Percentiles rank a stretch among this genome's conserved stretches.
These are phyloP conservation scores for Phoma sp. DNA, from an alignment of 2,329 filamentous ascomycete species.

Conservation along the genomic window DNA sequence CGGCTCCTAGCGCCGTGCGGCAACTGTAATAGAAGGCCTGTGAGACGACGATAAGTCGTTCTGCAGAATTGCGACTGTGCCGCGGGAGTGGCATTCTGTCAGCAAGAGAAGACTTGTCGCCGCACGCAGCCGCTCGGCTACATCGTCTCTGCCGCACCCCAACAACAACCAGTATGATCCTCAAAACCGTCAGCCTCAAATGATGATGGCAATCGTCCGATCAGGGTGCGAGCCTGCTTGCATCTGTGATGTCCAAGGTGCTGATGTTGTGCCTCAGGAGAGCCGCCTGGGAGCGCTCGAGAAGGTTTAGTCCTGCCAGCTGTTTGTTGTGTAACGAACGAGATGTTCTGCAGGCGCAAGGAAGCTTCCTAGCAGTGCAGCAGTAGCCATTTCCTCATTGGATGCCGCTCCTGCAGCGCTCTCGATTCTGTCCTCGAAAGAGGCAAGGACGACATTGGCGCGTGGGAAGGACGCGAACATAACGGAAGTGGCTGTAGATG, in stretches of 20 bases:
- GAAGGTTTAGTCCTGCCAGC: slow-evolving; percentile 19
- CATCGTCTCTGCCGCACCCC: slow-evolving; percentile 25
- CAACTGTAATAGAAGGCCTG: slow-evolving; percentile 10
- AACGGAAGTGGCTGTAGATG: slow-evolving; percentile 24
- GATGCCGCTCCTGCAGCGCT: neutral
- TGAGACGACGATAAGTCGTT: slow-evolving; percentile 29
- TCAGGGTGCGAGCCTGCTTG: slow-evolving; percentile 10
- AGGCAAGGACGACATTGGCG: slow-evolving; percentile 10
- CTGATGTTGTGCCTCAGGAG: slow-evolving; percentile 17
- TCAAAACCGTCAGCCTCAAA: slow-evolving; percentile 4
- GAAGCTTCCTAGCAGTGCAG: slow-evolving; percentile 16
- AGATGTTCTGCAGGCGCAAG: slow-evolving; percentile 22
- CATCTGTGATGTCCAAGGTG: slow-evolving; percentile 30
- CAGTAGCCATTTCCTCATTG: slow-evolving; percentile 2
- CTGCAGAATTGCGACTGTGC: slow-evolving; percentile 1
- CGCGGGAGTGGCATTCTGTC: slow-evolving; percentile 2
- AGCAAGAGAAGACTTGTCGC: slow-evolving; percentile 26
- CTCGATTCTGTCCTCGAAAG: slow-evolving; percentile 1
- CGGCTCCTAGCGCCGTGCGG: slow-evolving; percentile 30
- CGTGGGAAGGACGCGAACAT: slow-evolving; percentile 8
- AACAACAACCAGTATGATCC: slow-evolving; percentile 25
- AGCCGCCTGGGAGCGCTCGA: slow-evolving; percentile 7
- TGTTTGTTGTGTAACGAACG: slow-evolving; percentile 22
- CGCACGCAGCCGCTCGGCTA: slow-evolving; percentile 34
- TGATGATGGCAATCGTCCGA: neutral